Conservation (phyloP, 2,329 filamentous ascomycete species). For the Lecanoromycetidae sp. region DNA sequence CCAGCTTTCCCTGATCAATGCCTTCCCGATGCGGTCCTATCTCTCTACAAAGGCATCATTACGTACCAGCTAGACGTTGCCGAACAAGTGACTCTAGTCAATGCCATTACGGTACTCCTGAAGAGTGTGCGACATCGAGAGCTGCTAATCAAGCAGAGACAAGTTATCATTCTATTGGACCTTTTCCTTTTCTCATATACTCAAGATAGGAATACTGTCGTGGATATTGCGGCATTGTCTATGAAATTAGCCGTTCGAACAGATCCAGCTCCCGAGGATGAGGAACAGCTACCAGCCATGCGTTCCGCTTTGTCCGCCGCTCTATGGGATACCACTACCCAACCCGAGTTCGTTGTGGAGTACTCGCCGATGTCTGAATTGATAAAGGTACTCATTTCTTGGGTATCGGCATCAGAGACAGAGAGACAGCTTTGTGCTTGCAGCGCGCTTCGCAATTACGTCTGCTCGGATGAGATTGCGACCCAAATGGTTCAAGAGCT, state of each 20-base stretch:
- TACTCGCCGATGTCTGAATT: conserved; percentile 31
- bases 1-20: neutral
- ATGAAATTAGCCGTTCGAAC: conserved; percentile 17
- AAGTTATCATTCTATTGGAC: neutral
- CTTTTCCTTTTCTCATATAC: conserved; percentile 4
- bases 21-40: neutral
- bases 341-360: conserved; percentile 25
- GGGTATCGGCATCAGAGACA: conserved; percentile 24
- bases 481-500: conserved; percentile 29
- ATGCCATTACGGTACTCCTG: neutral
- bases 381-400: conserved; percentile 28
- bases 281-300: conserved; percentile 26
- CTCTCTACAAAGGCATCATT: neutral
- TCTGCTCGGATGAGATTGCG: conserved; percentile 33
- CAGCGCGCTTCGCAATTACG: conserved; percentile 37
- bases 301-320: conserved; percentile 24
- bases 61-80: neutral
- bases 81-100: conserved; percentile 7
- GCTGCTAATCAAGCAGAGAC: neutral
- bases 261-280: conserved; percentile 24
- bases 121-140: neutral
- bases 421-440: conserved; percentile 37
- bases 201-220: neutral
- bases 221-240: neutral
- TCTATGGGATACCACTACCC: conserved; percentile 31